These are phyloP conservation scores for Paradendryphiella salina DNA, from an alignment of 2,329 filamentous ascomycete species.

Conservation along the genomic window DNA sequence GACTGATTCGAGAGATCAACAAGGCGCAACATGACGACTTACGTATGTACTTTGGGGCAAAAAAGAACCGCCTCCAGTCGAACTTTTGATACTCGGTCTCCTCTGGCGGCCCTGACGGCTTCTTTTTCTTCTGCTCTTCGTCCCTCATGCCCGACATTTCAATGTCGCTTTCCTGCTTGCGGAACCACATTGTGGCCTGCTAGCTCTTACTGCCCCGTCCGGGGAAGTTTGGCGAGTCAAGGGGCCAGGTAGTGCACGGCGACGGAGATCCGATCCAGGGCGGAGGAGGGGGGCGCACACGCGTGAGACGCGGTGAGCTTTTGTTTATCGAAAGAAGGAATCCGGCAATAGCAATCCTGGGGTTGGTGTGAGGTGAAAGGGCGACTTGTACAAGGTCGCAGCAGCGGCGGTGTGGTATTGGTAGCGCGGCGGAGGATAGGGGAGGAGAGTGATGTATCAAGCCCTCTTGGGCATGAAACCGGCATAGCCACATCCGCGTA, in stretches of 20 bases:
- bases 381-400: constrained; percentile 2
- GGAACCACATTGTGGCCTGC: constrained; percentile 24
- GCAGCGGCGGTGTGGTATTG: constrained; percentile 5
- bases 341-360: neutral
- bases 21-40: constrained; percentile 11
- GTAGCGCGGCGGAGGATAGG: constrained; percentile 16
- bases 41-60: constrained; percentile 45
- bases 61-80: constrained; percentile 42
- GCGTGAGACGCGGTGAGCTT: neutral
- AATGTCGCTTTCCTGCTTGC: constrained; percentile 33
- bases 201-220: neutral
- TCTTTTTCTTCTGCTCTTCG: constrained; percentile 18
- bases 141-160: constrained; percentile 36
- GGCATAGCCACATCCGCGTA: constrained; percentile 29
- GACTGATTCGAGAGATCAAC: neutral
- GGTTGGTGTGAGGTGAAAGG: neutral
- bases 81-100: constrained; percentile 41
- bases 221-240: constrained; percentile 3
- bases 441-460: constrained; percentile 23
- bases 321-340: neutral
- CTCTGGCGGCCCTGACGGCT: constrained; percentile 22
- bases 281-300: neutral
- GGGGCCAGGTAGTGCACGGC: neutral
- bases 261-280: neutral
- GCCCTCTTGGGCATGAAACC: constrained; percentile 29